These are phyloP conservation scores for Favolaschia claudopus DNA, from an alignment of 768 basidiomycete genomes.

Conservation along the genomic window DNA sequence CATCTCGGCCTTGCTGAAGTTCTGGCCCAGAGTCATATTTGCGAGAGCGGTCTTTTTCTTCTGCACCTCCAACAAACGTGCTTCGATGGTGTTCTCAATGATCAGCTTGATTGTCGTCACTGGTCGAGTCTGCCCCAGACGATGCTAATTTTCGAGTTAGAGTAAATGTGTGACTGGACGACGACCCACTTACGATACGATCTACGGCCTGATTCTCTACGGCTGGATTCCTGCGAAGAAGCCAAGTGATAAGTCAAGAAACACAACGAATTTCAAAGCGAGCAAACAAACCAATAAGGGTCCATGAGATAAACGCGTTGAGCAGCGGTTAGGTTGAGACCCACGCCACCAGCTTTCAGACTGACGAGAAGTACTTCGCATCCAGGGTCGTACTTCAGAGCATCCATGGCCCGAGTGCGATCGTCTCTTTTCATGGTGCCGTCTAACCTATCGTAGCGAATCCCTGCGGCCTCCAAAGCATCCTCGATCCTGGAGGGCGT, in stretches of 20 bases:
- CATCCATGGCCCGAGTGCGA: conserved; percentile 90
- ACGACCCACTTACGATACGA: conserved; percentile 76
- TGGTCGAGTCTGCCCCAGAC: conserved; percentile 91
- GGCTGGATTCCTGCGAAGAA: conserved; percentile 81
- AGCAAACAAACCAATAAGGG: conserved; percentile 80
- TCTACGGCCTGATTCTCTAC: conserved; percentile 99
- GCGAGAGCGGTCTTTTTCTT: conserved; percentile 94
- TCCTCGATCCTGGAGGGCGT: conserved; percentile 76
- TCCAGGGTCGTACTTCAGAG: conserved; percentile 85
- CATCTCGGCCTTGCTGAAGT: conserved; percentile 87
- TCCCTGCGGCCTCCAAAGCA: conserved; percentile 81
- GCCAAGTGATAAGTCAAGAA: neutral
- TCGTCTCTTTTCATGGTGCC: conserved; percentile 99
- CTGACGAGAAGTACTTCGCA: conserved; percentile 97
- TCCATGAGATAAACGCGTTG: conserved; percentile 96
- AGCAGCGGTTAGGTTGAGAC: conserved; percentile 93
- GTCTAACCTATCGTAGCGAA: conserved; percentile 91
- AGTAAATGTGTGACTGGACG: neutral
- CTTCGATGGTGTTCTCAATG: conserved; percentile 94
- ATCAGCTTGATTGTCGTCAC: conserved; percentile 94
- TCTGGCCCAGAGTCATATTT: conserved; percentile 90
- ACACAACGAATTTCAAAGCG: conserved; percentile 10
- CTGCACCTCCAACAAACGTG: conserved; percentile 91
- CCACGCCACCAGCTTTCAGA: conserved; percentile 96
- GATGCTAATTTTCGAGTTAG: conserved; percentile 66